phyloP scores from a whole-genome alignment of 768 basidiomycete genomes.

The Tulasnella sp. region DNA sequence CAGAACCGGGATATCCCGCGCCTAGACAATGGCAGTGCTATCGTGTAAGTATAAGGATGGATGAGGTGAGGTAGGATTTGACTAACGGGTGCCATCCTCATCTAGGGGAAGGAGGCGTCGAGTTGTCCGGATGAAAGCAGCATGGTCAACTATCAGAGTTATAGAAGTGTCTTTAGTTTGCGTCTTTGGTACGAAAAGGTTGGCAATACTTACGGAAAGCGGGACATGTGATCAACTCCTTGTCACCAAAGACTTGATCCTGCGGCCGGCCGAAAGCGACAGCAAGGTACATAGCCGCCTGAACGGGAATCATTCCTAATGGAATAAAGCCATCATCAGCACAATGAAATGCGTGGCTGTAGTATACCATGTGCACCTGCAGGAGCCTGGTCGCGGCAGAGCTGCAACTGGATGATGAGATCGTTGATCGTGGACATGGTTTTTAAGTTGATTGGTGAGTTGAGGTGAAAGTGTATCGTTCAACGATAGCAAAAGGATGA shows the following conservation, averaged over 20 bases:
- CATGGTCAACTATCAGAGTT: slow-evolving; percentile 2
- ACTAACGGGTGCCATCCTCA: slow-evolving; percentile 12
- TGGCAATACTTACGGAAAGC: background rate
- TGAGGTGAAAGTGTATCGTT: background rate
- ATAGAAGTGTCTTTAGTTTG: background rate
- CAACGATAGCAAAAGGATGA: background rate
- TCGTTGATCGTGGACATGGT: slow-evolving; percentile 10
- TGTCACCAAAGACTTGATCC: background rate
- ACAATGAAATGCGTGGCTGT: too few species aligned
- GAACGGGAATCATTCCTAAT: slow-evolving; percentile 10
- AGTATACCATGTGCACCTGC: too few species aligned
- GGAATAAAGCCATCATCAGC: too few species aligned
- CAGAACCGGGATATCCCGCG: slow-evolving; percentile 2
- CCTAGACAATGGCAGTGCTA: background rate
- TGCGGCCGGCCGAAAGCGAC: slow-evolving; percentile 5
- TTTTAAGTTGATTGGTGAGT: background rate
- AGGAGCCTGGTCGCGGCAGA: background rate
- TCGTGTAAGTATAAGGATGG: background rate
- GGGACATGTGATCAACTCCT: slow-evolving; percentile 1
- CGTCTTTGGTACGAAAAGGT: background rate
- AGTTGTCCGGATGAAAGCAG: slow-evolving; percentile 12
- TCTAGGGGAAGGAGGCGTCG: slow-evolving; percentile 12
- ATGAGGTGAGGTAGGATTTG: background rate
- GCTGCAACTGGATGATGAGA: slow-evolving; percentile 13
- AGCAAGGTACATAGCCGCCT: slow-evolving; percentile 11